phyloP scores from a whole-genome alignment of 179 eudicot genomes.

The Drosera spatulata region DNA sequence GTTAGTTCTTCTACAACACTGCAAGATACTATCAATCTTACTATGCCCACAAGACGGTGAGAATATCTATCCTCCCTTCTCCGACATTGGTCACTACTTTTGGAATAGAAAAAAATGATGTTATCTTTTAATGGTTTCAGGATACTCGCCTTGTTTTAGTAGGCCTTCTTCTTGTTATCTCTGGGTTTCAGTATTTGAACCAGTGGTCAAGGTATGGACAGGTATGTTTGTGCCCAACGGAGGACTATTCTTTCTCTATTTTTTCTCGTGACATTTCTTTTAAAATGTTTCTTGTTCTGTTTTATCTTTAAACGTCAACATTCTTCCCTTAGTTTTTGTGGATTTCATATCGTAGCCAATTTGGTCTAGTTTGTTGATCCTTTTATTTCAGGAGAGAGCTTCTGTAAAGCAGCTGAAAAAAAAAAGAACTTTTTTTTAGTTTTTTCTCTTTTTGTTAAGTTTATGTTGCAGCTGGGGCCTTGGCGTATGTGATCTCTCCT shows the following conservation, averaged over 20 bases:
- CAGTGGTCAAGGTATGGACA: slow-evolving; percentile 98
- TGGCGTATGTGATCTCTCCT: no score
- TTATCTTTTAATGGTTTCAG: slow-evolving; percentile 29
- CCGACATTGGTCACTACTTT: neutral
- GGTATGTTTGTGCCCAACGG: slow-evolving; percentile 28
- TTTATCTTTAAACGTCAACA: no score
- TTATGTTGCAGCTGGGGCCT: no score
- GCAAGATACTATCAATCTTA: slow-evolving; percentile 91
- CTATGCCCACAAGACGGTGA: slow-evolving; percentile 92
- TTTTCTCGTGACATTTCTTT: no score
- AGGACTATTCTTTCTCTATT: neutral
- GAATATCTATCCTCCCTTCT: slow-evolving; percentile 11
- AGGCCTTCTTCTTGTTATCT: slow-evolving; percentile 81
- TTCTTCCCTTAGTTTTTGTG: no score
- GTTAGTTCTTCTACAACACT: slow-evolving; percentile 80
- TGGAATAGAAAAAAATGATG: neutral
- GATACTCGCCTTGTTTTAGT: slow-evolving; percentile 96
- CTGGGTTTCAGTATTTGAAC: slow-evolving; percentile 87
- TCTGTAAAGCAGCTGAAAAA: no score
- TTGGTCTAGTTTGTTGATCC: no score
- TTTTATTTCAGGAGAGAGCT: no score
- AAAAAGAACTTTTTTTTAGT: no score
- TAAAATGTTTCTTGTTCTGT: no score
- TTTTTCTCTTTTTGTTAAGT: no score
- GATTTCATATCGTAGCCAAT: no score